A percentile compares a stretch with the other conserved stretches of the same genome.
Evolutionary conservation across 805 yeast species (phyloP).

Genomic region (Myxozyma melibiosi): DNA sequence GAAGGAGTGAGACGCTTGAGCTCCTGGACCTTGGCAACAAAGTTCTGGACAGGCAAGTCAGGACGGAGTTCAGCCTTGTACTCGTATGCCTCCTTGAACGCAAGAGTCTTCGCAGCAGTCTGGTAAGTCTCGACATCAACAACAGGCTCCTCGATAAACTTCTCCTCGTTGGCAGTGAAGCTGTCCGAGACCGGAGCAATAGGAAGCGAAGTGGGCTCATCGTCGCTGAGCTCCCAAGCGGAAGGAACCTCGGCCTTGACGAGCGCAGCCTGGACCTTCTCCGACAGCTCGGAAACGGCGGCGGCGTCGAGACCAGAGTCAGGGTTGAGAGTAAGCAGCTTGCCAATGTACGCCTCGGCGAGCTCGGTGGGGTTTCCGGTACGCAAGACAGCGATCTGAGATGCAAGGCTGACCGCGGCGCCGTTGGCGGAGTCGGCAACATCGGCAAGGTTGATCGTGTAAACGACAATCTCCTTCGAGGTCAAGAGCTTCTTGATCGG

Average conservation of each 20-base stretch:
- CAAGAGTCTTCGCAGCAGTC: slow-evolving; percentile 67
- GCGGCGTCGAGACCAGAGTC: slow-evolving; percentile 14
- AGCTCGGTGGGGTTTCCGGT: slow-evolving; percentile 55
- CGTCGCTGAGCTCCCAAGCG: slow-evolving; percentile 34
- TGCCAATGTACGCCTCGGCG: slow-evolving; percentile 37
- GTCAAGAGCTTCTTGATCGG: slow-evolving; percentile 16
- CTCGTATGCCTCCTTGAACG: slow-evolving; percentile 79
- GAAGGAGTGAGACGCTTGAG: slow-evolving; percentile 88
- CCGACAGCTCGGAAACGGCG: slow-evolving; percentile 38
- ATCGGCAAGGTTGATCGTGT: slow-evolving; percentile 26
- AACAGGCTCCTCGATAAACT: slow-evolving; percentile 44
- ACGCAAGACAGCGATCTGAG: slow-evolving; percentile 81
- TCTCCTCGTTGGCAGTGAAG: slow-evolving; percentile 63
- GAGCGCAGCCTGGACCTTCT: slow-evolving; percentile 41
- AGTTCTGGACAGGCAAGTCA: slow-evolving; percentile 82
- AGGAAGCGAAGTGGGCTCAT: slow-evolving; percentile 45
- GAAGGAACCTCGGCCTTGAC: slow-evolving; percentile 36
- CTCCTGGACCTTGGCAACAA: slow-evolving; percentile 84
- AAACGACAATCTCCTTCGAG: slow-evolving; percentile 17
- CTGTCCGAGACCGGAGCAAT: slow-evolving; percentile 65
- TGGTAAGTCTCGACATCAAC: slow-evolving; percentile 49
- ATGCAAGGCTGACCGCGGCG: slow-evolving; percentile 63
- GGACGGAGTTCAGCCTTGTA: slow-evolving; percentile 72
- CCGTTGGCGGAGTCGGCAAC: slow-evolving; percentile 61
- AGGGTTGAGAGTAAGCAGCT: slow-evolving; percentile 35